A percentile compares a stretch with the other conserved stretches of the same genome.
Conservation (phyloP, 2,329 filamentous ascomycete species). For the Aureobasidium sp. region DNA sequence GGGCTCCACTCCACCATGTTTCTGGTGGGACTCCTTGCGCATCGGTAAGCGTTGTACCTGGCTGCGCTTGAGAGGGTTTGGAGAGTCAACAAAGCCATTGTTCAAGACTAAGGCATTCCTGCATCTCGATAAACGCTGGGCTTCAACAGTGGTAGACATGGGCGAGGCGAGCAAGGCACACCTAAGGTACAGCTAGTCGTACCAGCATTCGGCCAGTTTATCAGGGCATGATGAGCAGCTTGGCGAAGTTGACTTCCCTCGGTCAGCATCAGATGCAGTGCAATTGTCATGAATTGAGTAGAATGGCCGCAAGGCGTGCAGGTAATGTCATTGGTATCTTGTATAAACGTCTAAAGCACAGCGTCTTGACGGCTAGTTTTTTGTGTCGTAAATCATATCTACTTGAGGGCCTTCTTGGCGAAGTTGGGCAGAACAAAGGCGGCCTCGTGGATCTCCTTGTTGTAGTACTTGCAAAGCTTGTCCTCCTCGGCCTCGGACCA, state of each 20-base stretch:
- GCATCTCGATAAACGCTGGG: not conserved
- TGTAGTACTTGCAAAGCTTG: conserved; percentile 94
- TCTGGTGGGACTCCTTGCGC: not conserved
- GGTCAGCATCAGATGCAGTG: not conserved
- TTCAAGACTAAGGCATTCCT: not conserved
- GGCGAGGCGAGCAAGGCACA: not conserved
- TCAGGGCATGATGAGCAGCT: not conserved
- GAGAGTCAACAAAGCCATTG: not conserved
- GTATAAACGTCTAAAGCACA: conserved; percentile 8
- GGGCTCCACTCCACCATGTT: not conserved
- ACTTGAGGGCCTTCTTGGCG: conserved; percentile 62
- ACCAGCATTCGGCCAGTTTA: not conserved
- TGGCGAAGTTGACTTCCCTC: not conserved
- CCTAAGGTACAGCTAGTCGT: not conserved
- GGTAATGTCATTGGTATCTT: conserved; percentile 11
- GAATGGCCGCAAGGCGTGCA: conserved; percentile 3
- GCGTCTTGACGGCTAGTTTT: not conserved
- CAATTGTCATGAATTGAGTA: not conserved
- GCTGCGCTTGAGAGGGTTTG: not conserved
- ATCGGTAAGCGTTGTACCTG: not conserved
- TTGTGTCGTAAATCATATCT: conserved; percentile 12
- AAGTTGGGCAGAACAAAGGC: conserved; percentile 91
- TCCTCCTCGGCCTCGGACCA: conserved; percentile 86
- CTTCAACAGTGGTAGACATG: not conserved
- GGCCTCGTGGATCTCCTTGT: conserved; percentile 90